Conservation (phyloP, 129 eudicot species). For the Dittrichia graveolens region DNA sequence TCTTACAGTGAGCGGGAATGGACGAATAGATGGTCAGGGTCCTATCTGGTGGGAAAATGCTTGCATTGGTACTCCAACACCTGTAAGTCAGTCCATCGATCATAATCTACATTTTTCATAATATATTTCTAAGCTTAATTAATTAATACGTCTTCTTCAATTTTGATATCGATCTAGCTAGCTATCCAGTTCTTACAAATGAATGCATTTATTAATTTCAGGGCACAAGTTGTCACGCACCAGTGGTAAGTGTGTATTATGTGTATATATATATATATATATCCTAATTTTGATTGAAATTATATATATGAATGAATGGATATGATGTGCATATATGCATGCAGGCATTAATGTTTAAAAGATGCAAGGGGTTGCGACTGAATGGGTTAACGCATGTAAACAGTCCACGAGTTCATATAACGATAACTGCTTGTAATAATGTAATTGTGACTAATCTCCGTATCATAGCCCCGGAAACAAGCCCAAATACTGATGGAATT, state of each 20-base stretch:
- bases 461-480: slow-evolving; percentile 57
- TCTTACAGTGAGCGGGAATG: slow-evolving; percentile 53
- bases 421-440: slow-evolving; percentile 42
- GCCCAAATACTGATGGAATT: slow-evolving; percentile 79
- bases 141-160: no score
- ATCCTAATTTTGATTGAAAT: neutral
- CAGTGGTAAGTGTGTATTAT: slow-evolving; percentile 63
- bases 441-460: slow-evolving; percentile 46
- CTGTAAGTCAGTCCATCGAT: slow-evolving; percentile 34
- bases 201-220: slow-evolving; percentile 25
- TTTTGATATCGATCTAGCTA: neutral
- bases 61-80: slow-evolving; percentile 40
- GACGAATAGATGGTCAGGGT: slow-evolving; percentile 63
- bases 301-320: neutral
- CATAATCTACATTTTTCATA: neutral
- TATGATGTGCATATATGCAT: neutral
- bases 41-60: slow-evolving; percentile 64
- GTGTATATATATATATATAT: no score
- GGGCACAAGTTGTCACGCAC: slow-evolving; percentile 61
- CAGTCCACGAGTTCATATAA: slow-evolving; percentile 66
- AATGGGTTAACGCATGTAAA: slow-evolving; percentile 50
- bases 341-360: slow-evolving; percentile 55
- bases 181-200: neutral
- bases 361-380: slow-evolving; percentile 59
- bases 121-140: neutral